Base-by-base conservation (phyloP, 495 filamentous ascomycete species). In the Penicillium desertorum region DNA sequence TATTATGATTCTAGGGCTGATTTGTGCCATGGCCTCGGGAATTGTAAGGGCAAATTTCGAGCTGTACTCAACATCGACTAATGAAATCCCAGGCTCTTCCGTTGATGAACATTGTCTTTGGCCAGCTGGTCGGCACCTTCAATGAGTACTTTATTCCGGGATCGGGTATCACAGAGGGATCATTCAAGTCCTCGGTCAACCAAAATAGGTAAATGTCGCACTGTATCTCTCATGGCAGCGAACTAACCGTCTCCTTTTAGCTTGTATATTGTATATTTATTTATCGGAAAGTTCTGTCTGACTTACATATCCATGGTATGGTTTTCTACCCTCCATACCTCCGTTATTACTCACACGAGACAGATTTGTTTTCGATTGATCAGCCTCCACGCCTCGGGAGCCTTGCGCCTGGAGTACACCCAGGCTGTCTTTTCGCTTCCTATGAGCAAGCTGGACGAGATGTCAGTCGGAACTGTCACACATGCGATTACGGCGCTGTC, bases 401-500 rank as follows among this genome's bases (percentile, higher is more conserved):
- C 64, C 5, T 50, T 76, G 20, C 64, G 71, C 22, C 60, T 73
- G 4, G 49, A 66, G 25, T 76, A 76, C 45, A 68, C 73, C 30
- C 37, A 61, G 12, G 50, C 73, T 0, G 61, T 76, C 12, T 73
- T 74, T 51, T 19, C 65, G 19, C 70, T 64, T 17, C 67, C 71
- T 0, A 63, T 76, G 44, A 69, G 64, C 56, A 66, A 54, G 27
- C 39, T 74, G 5, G 71, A 74, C 47, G 58, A 68, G 46, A 53
- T 74, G 7, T 71, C 71, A 1, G 59, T 69, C 1, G 70, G 71
- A 17, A 66, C 68, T 1, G 68, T 73, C 16, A 80, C 81, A 12
- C 81, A 81, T 22, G 81, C 83, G 36, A 85, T 89, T 61, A 87
- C 86, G 6, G 78, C 80, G 4, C 80, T 81, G 2, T 82, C 84